Base-by-base conservation (phyloP, 2,329 filamentous ascomycete species). In the Epichloe scottii region DNA sequence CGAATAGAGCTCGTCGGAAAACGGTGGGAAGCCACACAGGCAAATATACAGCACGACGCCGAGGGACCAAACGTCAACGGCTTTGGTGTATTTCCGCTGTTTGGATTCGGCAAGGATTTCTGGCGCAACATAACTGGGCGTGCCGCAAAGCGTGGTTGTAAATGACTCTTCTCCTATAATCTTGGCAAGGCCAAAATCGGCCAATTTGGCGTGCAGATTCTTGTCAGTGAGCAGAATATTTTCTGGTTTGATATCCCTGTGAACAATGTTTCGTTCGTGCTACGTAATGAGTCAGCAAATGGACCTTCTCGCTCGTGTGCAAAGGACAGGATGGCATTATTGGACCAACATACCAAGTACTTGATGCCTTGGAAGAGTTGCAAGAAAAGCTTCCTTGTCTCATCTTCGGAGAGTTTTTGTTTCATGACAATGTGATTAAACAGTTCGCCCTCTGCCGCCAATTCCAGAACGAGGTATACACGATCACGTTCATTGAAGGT, bases 161-260 rank as follows among this genome's bases (percentile, higher is more conserved):
- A 98, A 98, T 0, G 91, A 96, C 64, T 96, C 89, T 66, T 98
- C 93, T 55, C 94, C 94, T 57, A 98, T 95, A 57, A 98, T 97
- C 70, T 98, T 98, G 41, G 93, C 91, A 38, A 98, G 77, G 44
- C 93, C 93, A 68, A 98, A 98, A 67, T 98, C 93, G 19, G 90
- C 93, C 54, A 98, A 72, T 69, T 98, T 98, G 56, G 95, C 84
- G 53, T 84, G 83, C 30, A 96, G 71, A 35, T 93, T 77, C 61
- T 88, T 89, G 68, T 96, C 89, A 5, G 85, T 82, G 37, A 98
- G 72, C 8, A 98, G 71, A 35, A 98, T 97, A 61, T 97, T 97
- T 64, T 97, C 91, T 0, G 90, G 91, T 68, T 96, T 97, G 69
- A 98, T 96, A 60, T 98, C 93, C 52, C 93, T 85, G 66, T 98